Conservation (phyloP, 1,284 basidiomycete species). For the Microbotryum scabiosae region DNA sequence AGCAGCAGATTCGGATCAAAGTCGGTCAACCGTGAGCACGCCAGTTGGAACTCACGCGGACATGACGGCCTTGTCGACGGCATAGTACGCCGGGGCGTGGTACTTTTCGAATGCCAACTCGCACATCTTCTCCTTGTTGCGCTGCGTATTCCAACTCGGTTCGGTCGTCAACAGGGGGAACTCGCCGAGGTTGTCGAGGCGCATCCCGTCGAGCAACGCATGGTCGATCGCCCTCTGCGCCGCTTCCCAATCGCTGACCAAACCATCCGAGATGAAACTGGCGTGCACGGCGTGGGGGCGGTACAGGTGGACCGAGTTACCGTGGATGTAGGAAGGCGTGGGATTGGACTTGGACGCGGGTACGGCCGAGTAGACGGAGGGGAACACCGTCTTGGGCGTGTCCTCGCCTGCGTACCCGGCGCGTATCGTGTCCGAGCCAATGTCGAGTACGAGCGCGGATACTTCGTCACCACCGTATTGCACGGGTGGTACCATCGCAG, state of each 20-base stretch:
- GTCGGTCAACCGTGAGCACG: background rate
- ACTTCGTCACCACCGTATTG: conserved; percentile 47
- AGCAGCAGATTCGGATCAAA: background rate
- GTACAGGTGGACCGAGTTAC: conserved; percentile 56
- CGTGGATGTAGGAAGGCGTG: conserved; percentile 32
- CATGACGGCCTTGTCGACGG: conserved; percentile 90
- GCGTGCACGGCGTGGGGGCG: conserved; percentile 75
- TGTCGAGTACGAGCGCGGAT: conserved; percentile 88
- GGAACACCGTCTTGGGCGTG: conserved; percentile 82
- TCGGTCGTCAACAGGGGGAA: conserved; percentile 92
- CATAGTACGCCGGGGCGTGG: conserved; percentile 88
- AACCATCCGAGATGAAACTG: conserved; percentile 74
- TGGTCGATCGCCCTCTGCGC: conserved; percentile 29
- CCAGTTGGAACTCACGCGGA: conserved; percentile 60
- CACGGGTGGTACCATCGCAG: conserved; percentile 20
- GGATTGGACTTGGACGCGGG: conserved; percentile 38
- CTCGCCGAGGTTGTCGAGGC: conserved; percentile 48
- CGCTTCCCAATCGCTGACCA: conserved; percentile 42
- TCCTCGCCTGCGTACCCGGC: conserved; percentile 95
- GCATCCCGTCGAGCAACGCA: conserved; percentile 31
- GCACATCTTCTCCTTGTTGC: conserved; percentile 82
- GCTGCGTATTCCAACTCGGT: conserved; percentile 87
- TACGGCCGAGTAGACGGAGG: conserved; percentile 77
- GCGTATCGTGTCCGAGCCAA: conserved; percentile 79
- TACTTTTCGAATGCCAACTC: conserved; percentile 98